Conservation (phyloP, 139 green algal genomes). For the Closterium sp. region DNA sequence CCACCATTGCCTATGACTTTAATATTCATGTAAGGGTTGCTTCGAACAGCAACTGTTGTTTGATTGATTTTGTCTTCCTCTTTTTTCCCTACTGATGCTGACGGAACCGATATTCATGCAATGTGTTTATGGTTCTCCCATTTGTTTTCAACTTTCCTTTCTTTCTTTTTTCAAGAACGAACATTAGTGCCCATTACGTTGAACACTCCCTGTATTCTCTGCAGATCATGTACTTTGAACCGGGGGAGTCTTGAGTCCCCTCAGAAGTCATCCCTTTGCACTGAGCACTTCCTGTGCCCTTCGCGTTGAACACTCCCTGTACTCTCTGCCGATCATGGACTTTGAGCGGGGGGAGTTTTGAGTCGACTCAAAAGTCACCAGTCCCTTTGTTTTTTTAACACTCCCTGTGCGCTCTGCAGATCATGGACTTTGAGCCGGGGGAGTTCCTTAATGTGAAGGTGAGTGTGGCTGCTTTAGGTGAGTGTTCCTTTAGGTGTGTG, state of each 20-base stretch:
- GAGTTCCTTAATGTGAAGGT: slow-evolving; percentile 80
- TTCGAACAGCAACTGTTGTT: neutral
- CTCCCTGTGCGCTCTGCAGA: neutral
- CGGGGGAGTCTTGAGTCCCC: too few relatives aligned
- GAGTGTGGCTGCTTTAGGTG: neutral
- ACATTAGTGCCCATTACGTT: too few relatives aligned
- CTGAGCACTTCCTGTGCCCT: too few relatives aligned
- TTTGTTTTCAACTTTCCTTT: neutral
- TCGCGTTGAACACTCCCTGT: neutral
- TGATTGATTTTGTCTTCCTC: too few relatives aligned
- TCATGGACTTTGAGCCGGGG: slow-evolving; percentile 87
- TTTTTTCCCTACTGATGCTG: too few relatives aligned
- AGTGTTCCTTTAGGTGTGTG: too few relatives aligned
- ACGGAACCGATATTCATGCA: neutral
- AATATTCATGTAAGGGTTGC: slow-evolving; percentile 81
- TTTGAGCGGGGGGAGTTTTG: slow-evolving; percentile 86
- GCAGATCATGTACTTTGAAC: slow-evolving; percentile 82
- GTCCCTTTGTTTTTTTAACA: too few relatives aligned
- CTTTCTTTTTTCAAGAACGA: too few relatives aligned
- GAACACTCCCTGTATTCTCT: neutral
- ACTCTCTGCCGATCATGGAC: slow-evolving; percentile 68
- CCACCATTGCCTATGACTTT: slow-evolving; percentile 84
- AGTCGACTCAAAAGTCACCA: too few relatives aligned
- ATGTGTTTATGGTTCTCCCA: neutral
- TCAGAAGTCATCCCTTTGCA: too few relatives aligned